phyloP scores from a whole-genome alignment of 805 yeast genomes.

The Candida taoyuanica region DNA sequence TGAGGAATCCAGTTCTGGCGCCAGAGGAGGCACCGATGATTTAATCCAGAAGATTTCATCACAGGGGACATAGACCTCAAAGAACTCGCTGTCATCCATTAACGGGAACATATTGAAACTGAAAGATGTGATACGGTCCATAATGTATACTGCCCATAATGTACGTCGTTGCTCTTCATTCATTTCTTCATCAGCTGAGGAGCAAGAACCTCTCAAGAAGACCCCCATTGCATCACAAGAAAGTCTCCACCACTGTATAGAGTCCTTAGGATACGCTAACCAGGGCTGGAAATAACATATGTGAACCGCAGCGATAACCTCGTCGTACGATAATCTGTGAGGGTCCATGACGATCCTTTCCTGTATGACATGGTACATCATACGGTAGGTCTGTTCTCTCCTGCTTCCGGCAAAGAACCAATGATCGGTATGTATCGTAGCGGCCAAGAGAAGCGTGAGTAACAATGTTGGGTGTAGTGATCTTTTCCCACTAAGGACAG shows the following conservation, averaged over 20 bases:
- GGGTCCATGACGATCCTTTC: constrained; percentile 11
- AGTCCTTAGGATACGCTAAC: constrained; percentile 23
- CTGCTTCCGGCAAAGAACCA: constrained; percentile 21
- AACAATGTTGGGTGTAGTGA: constrained; percentile 17
- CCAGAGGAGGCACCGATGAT: constrained; percentile 21
- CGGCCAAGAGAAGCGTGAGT: constrained; percentile 16
- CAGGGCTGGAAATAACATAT: constrained; percentile 25
- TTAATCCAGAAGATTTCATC: constrained; percentile 31
- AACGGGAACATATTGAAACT: constrained; percentile 33
- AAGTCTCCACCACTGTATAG: constrained; percentile 24
- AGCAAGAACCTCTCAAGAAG: constrained; percentile 7
- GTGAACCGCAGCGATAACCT: constrained; percentile 19
- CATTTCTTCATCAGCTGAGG: constrained; percentile 22
- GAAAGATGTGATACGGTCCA: constrained; percentile 36
- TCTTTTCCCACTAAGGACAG: constrained; percentile 18
- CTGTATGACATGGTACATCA: constrained; percentile 19
- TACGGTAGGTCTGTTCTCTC: constrained; percentile 18
- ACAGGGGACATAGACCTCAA: constrained; percentile 30
- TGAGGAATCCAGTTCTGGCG: constrained; percentile 28
- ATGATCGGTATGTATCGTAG: constrained; percentile 22
- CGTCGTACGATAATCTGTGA: constrained; percentile 17
- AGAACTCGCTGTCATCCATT: constrained; percentile 30
- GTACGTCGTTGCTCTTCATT: constrained; percentile 36
- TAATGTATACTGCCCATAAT: constrained; percentile 38
- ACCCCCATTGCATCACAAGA: constrained; percentile 14